Base-by-base conservation (phyloP, 345 rosid genomes). In the Fremontodendron californicum region DNA sequence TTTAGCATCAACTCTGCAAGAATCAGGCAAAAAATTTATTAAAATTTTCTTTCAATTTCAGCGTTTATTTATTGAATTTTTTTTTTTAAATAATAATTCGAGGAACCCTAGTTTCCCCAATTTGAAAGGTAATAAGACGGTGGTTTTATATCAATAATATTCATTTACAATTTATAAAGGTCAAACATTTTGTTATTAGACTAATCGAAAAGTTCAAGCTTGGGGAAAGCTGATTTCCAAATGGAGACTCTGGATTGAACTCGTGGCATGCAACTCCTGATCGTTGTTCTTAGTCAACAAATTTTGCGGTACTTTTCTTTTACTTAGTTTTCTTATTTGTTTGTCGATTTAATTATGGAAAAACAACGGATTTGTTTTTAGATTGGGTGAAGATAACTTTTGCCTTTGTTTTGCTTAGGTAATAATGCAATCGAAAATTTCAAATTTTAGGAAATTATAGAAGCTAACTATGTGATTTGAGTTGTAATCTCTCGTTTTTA, bases 81-180 rank as follows among this genome's bases (percentile, higher is more conserved):
- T 29, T 60, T 60, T 12, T 60, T 21, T 7, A 3, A 12, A 10
- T 5, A n/a, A n/a, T 61, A 6, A 61, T 29, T 61, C n/a, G 21
- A 33, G 21, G 11, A 62, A 62, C 67, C 67, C 23, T 62, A 62
- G 40, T 31, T 62, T 62, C 64, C 66, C 67, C n/a, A 33, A 62
- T 9, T 62, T 31, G 11, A 16, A 62, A 62, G 67, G 67, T 62
- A 33, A 62, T 16, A 6, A 62, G 18, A 2, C 21, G 67, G 67
- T 62, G 67, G 19, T 62, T 62, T 62, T 15, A 15, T 13, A 29
- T 60, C 65, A 25, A 58, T 58, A 62, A 31, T 62, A n/a, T n/a
- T n/a, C n/a, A n/a, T n/a, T n/a, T n/a, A n/a, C n/a, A 21, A 16
- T 62, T 62, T 31, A 16, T 1, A 51, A 51, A 18, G 23, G 7